Evolutionary conservation across 75 land plant genomes (phyloP).

Genomic region (Pinus tabuliformis): DNA sequence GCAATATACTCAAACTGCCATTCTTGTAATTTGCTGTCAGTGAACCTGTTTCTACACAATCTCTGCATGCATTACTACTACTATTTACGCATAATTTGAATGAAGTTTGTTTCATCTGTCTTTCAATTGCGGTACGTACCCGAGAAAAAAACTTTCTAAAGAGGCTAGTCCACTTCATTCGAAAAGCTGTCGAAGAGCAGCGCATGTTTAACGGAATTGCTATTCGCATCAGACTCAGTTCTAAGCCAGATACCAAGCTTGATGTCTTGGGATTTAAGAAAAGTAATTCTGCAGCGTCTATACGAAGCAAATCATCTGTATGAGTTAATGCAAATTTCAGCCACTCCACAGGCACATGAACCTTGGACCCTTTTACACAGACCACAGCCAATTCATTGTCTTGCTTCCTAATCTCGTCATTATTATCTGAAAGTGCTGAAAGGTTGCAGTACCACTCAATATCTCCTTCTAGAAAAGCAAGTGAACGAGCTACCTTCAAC

Average conservation of each 20-base stretch:
- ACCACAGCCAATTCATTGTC: slow-evolving; percentile 35
- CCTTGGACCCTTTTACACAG: slow-evolving; percentile 55
- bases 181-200: slow-evolving; percentile 89
- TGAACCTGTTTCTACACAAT: neutral
- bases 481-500: slow-evolving; percentile 80
- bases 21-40: slow-evolving; percentile 8
- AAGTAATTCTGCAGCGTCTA: slow-evolving; percentile 90
- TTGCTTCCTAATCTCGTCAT: slow-evolving; percentile 1
- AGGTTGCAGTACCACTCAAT: slow-evolving; percentile 34
- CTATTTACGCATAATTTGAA: neutral
- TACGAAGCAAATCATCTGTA: slow-evolving; percentile 81
- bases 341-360: slow-evolving; percentile 61
- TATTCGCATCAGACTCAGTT: slow-evolving; percentile 69
- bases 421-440: neutral
- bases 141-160: slow-evolving; percentile 84
- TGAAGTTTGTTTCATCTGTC: slow-evolving; percentile 61
- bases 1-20: slow-evolving; percentile 13
- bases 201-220: slow-evolving; percentile 96
- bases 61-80: neutral
- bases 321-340: slow-evolving; percentile 77
- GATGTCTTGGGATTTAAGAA: slow-evolving; percentile 97
- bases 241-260: slow-evolving; percentile 81
- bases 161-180: slow-evolving; percentile 97
- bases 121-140: slow-evolving; percentile 79
- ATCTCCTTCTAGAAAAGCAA: slow-evolving; percentile 83